Conservation (phyloP, 495 filamentous ascomycete species). For the Cenococcum geophilum region DNA sequence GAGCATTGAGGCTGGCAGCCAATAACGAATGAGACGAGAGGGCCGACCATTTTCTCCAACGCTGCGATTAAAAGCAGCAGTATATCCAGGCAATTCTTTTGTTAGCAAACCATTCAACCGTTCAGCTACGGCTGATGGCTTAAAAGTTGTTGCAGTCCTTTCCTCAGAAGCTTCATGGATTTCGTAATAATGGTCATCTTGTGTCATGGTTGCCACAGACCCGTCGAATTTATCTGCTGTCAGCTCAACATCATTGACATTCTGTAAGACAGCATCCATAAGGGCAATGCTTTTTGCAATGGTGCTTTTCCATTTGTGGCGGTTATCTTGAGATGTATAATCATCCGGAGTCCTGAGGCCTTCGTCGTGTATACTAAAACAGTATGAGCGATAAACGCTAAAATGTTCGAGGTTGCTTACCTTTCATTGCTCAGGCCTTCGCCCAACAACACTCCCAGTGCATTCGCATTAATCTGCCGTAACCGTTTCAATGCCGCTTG, state of each 20-base stretch:
- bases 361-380: slow-evolving; percentile 34
- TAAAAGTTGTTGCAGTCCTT: slow-evolving; percentile 29
- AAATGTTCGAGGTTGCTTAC: slow-evolving; percentile 29
- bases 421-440: slow-evolving; percentile 57
- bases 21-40: slow-evolving; percentile 71
- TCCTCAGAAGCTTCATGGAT: slow-evolving; percentile 38
- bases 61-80: slow-evolving; percentile 43
- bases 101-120: slow-evolving; percentile 61
- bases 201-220: slow-evolving; percentile 56
- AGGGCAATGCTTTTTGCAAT: slow-evolving; percentile 66
- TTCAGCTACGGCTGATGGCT: slow-evolving; percentile 55
- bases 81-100: slow-evolving; percentile 55
- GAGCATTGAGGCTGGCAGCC: slow-evolving; percentile 64
- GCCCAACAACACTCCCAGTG: slow-evolving; percentile 77
- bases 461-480: slow-evolving; percentile 74
- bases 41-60: slow-evolving; percentile 65
- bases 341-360: slow-evolving; percentile 40
- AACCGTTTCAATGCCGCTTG: slow-evolving; percentile 58
- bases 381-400: neutral
- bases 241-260: slow-evolving; percentile 50
- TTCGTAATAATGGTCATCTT: slow-evolving; percentile 51
- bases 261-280: slow-evolving; percentile 70
- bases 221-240: slow-evolving; percentile 67
- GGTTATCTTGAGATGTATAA: slow-evolving; percentile 36
- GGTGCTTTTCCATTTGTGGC: slow-evolving; percentile 63